Conservation (phyloP, 2,329 filamentous ascomycete species). For the Thielaviopsis ethacetica region DNA sequence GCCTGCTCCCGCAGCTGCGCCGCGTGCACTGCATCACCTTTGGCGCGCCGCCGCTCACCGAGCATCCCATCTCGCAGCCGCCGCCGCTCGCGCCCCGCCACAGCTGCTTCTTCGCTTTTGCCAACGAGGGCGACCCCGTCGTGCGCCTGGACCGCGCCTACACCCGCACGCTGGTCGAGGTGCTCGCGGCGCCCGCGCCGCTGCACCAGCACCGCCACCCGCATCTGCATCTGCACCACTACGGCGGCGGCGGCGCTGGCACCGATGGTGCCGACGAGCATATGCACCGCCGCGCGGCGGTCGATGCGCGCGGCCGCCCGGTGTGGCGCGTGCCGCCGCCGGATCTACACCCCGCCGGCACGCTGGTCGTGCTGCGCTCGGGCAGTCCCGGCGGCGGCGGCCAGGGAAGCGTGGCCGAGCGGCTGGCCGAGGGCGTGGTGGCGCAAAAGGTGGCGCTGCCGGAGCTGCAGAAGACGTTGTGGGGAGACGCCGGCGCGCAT, state of each 20-base stretch:
- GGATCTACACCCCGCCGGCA: constrained; percentile 53
- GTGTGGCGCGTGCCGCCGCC: constrained; percentile 51
- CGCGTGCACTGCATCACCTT: constrained; percentile 74
- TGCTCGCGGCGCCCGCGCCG: constrained; percentile 46
- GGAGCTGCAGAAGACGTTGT: constrained; percentile 52
- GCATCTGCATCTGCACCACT: neutral
- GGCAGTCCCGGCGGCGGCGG: constrained; percentile 26
- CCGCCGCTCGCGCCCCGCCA: constrained; percentile 33
- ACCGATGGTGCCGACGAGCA: no score
- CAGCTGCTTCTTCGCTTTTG: constrained; percentile 55
- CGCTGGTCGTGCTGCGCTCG: constrained; percentile 49
- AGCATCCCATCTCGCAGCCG: constrained; percentile 47
- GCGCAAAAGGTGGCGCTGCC: constrained; percentile 54
- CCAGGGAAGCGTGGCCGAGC: constrained; percentile 29
- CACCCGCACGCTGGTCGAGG: constrained; percentile 52
- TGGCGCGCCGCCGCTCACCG: constrained; percentile 62
- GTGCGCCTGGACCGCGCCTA: constrained; percentile 62
- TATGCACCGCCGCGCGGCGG: no score
- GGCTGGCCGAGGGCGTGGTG: constrained; percentile 43
- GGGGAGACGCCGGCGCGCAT: constrained; percentile 69
- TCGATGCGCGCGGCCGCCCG: neutral
- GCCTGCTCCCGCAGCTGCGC: constrained; percentile 54
- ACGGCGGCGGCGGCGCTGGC: neutral
- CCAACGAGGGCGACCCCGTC: constrained; percentile 79
- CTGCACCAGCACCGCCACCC: constrained; percentile 1